Evolutionary conservation across 768 basidiomycete genomes (phyloP), one percentile per base, ranked within the genome.

Genomic region (Suillus cothurnatus): DNA sequence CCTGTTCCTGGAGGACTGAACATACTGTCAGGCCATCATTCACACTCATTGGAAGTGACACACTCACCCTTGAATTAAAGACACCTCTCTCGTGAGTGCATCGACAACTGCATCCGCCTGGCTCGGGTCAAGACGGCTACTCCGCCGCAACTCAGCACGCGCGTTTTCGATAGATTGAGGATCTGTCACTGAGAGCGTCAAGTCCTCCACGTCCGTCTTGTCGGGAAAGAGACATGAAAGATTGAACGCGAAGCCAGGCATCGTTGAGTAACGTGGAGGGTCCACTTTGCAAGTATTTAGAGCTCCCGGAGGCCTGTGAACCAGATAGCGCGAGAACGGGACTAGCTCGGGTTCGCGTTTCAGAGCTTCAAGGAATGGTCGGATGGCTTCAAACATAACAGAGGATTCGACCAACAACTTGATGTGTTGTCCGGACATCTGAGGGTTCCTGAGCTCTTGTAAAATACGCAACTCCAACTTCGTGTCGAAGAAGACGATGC

Each of bases 1-100:
- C 91, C 92, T 0, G 91, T 92, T 1, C 91, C 92, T 1, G 91
- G 92, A 31, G 91, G 91, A 53, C 90, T 90, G 64, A 4, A 43
- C 4, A 57, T 26, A 32, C 63, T 62, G 2, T 38, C 6, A 38
- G 64, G 56, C 26, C 12, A 53, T 11, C 0, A 57, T 38, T 9
- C 14, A 9, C 23, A 43, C 7, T 56, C 2, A 14, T 14, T 39
- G 2, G 57, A 62, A 41, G 26, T 1, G 61, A 68, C 17, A 62
- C 32, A 63, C 78, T 67, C 70, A 91, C 88, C 92, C 92, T 76
- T 93, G 91, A 45, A 94, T 89, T 56, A 93, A 74, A 0, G 85
- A 79, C 0, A 93, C 72, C 68, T 92, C 88, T 58, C 85, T 75
- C 0, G 81, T 84, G 41, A 93, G 72, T 0, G 85, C 79, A 63